Percentiles rank a stretch among this genome's conserved stretches.
phyloP scores from a whole-genome alignment of 176 grass and related monocot genomes.

The Paspalum notatum region DNA sequence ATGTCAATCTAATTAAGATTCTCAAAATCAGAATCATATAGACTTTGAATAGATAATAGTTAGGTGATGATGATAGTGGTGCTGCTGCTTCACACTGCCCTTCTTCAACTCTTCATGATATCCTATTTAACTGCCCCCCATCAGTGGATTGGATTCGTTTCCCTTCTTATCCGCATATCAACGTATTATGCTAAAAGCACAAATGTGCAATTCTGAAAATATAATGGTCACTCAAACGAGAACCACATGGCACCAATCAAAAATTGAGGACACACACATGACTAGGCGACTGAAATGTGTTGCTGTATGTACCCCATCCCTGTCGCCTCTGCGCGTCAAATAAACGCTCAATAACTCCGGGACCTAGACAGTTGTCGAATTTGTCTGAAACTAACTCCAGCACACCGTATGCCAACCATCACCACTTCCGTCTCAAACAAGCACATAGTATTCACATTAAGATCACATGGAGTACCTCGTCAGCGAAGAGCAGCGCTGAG shows the following conservation, averaged over 20 bases:
- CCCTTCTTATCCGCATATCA: background rate
- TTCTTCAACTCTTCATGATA: background rate
- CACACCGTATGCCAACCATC: background rate
- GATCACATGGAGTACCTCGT: constrained; percentile 55
- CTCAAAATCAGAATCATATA: constrained; percentile 33
- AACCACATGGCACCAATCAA: constrained; percentile 38
- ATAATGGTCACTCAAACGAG: constrained; percentile 27
- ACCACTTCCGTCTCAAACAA: background rate
- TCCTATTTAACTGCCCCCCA: background rate
- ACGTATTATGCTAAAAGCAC: constrained; percentile 14
- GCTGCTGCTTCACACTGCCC: background rate
- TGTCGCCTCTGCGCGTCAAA: constrained; percentile 37
- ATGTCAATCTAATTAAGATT: constrained; percentile 64
- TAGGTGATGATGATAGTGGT: background rate
- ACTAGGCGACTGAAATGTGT: constrained; percentile 31
- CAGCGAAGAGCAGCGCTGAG: constrained; percentile 62
- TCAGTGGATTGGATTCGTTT: background rate
- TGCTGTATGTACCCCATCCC: constrained; percentile 34
- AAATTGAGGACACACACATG: constrained; percentile 49
- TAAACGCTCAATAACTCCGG: constrained; percentile 47
- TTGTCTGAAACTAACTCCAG: constrained; percentile 31
- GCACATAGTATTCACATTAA: background rate
- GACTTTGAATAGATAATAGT: background rate
- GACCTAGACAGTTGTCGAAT: constrained; percentile 49
- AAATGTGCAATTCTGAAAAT: constrained; percentile 19